These are phyloP conservation scores for Epichloe coenophiala DNA, from an alignment of 2,329 filamentous ascomycete genomes.

Conservation along the genomic window DNA sequence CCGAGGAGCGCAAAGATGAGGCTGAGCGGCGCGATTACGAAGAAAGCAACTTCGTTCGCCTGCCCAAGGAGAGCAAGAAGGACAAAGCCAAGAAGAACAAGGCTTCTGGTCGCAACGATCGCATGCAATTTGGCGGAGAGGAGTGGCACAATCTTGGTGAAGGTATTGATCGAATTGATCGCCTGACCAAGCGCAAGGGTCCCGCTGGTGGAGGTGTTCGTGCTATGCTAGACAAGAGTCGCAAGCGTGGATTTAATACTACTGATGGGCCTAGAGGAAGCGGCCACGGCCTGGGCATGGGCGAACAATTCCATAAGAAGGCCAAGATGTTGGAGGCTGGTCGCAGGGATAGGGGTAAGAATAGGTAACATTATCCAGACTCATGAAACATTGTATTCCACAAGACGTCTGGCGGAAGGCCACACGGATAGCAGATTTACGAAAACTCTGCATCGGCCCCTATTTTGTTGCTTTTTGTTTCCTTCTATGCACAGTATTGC, in stretches of 20 bases:
- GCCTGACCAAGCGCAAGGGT: conserved; percentile 59
- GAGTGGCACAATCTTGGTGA: conserved; percentile 82
- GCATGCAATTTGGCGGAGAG: conserved; percentile 74
- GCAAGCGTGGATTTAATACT: conserved; percentile 62
- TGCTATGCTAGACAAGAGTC: conserved; percentile 65
- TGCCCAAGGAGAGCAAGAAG: conserved; percentile 82
- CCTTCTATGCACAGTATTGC: no score
- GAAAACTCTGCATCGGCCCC: no score
- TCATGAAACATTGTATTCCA: neutral
- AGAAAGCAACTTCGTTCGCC: conserved; percentile 78
- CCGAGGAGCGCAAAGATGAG: conserved; percentile 62
- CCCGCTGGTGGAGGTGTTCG: conserved; percentile 40
- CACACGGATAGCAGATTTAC: no score
- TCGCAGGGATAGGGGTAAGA: conserved; percentile 30
- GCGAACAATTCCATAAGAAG: conserved; percentile 61
- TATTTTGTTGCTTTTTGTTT: no score
- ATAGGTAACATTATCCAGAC: conserved; percentile 13
- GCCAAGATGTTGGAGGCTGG: conserved; percentile 41
- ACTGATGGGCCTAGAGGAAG: conserved; percentile 56
- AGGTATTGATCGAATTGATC: conserved; percentile 74
- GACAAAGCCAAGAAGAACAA: conserved; percentile 54
- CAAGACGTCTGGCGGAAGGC: neutral
- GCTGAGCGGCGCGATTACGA: conserved; percentile 75
- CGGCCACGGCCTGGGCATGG: conserved; percentile 47
- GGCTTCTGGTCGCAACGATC: conserved; percentile 31